These are phyloP conservation scores for Diplosphaera chodatii DNA, from an alignment of 139 green algal genomes.

Conservation along the genomic window DNA sequence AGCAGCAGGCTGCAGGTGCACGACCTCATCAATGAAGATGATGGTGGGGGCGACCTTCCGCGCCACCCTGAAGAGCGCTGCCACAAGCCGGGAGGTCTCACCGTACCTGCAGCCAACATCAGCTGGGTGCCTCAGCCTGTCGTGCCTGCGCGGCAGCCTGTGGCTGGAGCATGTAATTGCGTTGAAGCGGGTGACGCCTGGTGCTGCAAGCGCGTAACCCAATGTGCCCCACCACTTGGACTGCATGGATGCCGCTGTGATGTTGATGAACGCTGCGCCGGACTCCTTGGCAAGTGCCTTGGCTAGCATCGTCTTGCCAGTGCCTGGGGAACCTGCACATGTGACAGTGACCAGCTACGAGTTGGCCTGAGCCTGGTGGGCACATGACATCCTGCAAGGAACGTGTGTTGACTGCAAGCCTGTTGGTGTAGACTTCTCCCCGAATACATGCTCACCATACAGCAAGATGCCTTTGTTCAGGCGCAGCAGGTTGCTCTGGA, in stretches of 20 bases:
- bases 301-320: slow-evolving; percentile 83
- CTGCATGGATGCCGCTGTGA: slow-evolving; percentile 74
- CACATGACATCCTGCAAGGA: too few relatives aligned
- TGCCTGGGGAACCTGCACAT: slow-evolving; percentile 19
- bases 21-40: slow-evolving; percentile 74
- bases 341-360: too few relatives aligned
- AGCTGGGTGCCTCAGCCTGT: too few relatives aligned
- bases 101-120: slow-evolving; percentile 23
- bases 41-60: slow-evolving; percentile 82
- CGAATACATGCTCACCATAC: slow-evolving; percentile 82
- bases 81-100: slow-evolving; percentile 79
- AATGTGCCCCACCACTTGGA: slow-evolving; percentile 78
- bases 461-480: slow-evolving; percentile 80
- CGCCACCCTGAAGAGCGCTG: slow-evolving; percentile 77
- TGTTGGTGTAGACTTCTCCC: too few relatives aligned
- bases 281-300: slow-evolving; percentile 85
- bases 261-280: slow-evolving; percentile 88
- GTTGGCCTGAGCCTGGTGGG: too few relatives aligned
- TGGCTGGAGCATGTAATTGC: too few relatives aligned
- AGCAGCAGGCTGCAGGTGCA: too few relatives aligned
- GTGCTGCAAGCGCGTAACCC: too few relatives aligned
- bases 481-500: slow-evolving; percentile 69
- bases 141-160: too few relatives aligned
- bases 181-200: too few relatives aligned
- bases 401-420: too few relatives aligned